Evolutionary conservation across 345 rosid species (phyloP), one percentile per base, ranked within the genome.

Genomic region (Capsella bursapastoris): DNA sequence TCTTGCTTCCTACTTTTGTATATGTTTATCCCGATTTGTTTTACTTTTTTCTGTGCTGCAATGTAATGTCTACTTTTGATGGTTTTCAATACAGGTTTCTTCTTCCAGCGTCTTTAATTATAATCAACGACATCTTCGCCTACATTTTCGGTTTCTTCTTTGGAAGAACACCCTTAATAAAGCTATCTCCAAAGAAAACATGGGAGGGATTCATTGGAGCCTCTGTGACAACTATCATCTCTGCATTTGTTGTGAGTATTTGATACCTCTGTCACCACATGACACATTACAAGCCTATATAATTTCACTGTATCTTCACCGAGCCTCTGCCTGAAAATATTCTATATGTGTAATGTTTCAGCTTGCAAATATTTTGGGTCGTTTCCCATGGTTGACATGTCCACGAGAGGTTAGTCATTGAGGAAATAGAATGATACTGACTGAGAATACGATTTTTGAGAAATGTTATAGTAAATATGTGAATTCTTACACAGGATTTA

Each of bases 161-260:
- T 64, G 99, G 99, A 72, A 86, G 81, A 88, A 95, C 98, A 13
- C 99, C 96, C 1, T 80, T 95, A 80, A 95, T 95, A 83, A 90
- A 92, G 82, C 84, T 95, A 71, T 92, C 98, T 73, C 98, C 98
- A 16, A 95, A 95, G 89, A 92, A 95, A 84, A 95, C 98, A 52
- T 95, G 98, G 99, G 99, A 95, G 70, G 99, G 98, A 32, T 95
- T 95, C 78, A 89, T 90, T 27, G 98, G 99, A 72, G 99, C 96
- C 41, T 92, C 97, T 70, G 82, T 95, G 55, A 81, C 97, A 40
- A 95, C 99, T 35, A 87, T 95, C 63, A 88, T 88, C 76, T 87
- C 96, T 77, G 98, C 99, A 32, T 92, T 92, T 86, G 66, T 86
- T 84, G 99, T 95, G 71, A 82, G 96, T 78, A 52, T 31, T 3